Conservation (phyloP, 768 basidiomycete genomes). For the Psilocybe azurescens region DNA sequence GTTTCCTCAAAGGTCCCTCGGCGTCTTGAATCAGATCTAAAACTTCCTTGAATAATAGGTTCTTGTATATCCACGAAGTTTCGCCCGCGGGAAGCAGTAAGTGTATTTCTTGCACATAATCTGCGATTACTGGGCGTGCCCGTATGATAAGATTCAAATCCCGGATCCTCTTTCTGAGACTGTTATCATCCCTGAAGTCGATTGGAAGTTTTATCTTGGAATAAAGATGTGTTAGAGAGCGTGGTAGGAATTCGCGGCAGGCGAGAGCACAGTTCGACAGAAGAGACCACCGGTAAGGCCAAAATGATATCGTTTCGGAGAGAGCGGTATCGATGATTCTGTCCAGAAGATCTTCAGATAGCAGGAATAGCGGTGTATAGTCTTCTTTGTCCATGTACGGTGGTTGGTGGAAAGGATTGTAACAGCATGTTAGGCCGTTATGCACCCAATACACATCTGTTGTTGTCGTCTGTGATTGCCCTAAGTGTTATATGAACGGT, state of each 20-base stretch:
- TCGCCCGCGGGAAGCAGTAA: background rate
- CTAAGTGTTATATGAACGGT: no score
- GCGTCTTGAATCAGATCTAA: background rate
- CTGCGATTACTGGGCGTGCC: background rate
- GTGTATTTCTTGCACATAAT: background rate
- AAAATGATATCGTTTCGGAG: background rate
- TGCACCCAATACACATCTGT: no score
- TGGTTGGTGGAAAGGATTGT: no score
- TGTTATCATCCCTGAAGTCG: background rate
- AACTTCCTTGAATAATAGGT: background rate
- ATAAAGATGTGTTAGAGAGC: background rate
- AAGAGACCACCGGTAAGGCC: background rate
- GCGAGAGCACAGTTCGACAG: background rate
- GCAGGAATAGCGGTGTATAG: background rate
- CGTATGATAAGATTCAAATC: background rate
- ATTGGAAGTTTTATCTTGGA: background rate
- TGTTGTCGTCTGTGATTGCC: no score
- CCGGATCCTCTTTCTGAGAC: background rate
- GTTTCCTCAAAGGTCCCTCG: background rate
- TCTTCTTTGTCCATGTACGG: no score
- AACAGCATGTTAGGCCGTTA: no score
- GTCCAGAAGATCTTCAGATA: background rate
- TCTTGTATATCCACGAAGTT: background rate
- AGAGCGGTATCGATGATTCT: background rate
- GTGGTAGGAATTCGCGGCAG: background rate